Percentiles rank a stretch among this genome's conserved stretches.
Evolutionary conservation across 2,329 filamentous ascomycete species (phyloP).

Genomic region (Fusarium aywerte): DNA sequence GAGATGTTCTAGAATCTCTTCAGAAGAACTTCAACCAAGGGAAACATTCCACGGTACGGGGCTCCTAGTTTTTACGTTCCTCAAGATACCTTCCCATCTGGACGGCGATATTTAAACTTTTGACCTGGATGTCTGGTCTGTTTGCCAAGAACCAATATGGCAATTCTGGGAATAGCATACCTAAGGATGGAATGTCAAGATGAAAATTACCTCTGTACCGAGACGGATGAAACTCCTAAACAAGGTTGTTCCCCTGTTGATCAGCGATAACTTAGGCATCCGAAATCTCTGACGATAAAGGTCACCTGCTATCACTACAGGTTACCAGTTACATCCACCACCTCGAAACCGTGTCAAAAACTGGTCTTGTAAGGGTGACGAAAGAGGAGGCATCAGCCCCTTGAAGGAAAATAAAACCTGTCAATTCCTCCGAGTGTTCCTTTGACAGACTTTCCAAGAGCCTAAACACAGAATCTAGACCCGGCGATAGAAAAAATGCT

Average conservation of each 20-base stretch:
- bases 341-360: background rate
- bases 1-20: background rate
- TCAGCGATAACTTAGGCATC: background rate
- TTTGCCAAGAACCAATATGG: background rate
- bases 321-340: background rate
- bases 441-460: background rate
- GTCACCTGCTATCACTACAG: background rate
- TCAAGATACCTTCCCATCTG: background rate
- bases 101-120: background rate
- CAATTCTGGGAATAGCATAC: background rate
- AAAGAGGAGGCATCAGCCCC: background rate
- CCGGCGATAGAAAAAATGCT: background rate
- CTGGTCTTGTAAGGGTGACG: background rate
- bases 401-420: background rate
- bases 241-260: background rate
- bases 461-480: background rate
- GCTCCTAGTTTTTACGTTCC: slow-evolving; percentile 6
- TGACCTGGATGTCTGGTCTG: background rate
- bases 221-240: background rate
- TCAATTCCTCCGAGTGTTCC: background rate
- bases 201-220: background rate
- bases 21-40: background rate
- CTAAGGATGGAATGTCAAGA: slow-evolving; percentile 3
- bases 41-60: background rate
- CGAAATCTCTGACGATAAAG: background rate